Evolutionary conservation across 2,329 filamentous ascomycete species (phyloP).

Genomic region (Onygena corvina): DNA sequence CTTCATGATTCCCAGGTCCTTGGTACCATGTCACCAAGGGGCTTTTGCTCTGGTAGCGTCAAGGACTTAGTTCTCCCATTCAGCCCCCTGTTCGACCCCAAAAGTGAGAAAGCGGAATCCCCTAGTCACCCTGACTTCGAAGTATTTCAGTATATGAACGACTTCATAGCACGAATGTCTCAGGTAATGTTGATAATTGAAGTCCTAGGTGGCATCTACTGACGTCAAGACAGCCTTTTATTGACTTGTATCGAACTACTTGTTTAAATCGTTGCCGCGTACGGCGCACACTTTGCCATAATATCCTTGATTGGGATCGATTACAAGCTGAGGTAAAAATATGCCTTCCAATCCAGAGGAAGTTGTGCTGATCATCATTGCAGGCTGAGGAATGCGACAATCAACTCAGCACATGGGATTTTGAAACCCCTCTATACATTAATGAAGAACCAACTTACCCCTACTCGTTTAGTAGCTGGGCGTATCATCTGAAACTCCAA

Average conservation of each 20-base stretch:
- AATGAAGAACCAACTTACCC: slow-evolving; percentile 48
- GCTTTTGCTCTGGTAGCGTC: slow-evolving; percentile 74
- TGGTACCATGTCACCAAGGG: slow-evolving; percentile 55
- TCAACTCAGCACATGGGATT: slow-evolving; percentile 49
- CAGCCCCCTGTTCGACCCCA: slow-evolving; percentile 56
- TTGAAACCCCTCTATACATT: slow-evolving; percentile 49
- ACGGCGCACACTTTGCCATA: slow-evolving; percentile 77
- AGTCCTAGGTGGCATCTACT: slow-evolving; percentile 8
- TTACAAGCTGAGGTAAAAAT: slow-evolving; percentile 67
- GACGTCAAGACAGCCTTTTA: slow-evolving; percentile 50
- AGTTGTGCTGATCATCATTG: too few relatives aligned
- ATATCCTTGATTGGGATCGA: slow-evolving; percentile 69
- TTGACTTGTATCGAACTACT: slow-evolving; percentile 71
- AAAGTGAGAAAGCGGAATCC: slow-evolving; percentile 64
- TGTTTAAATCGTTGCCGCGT: slow-evolving; percentile 86
- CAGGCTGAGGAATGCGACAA: slow-evolving; percentile 60
- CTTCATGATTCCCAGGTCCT: slow-evolving; percentile 61
- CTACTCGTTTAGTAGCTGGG: slow-evolving; percentile 75
- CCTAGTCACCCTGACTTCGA: slow-evolving; percentile 61
- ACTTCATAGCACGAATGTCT: slow-evolving; percentile 45
- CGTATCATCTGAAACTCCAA: slow-evolving; percentile 77
- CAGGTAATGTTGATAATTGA: slow-evolving; percentile 26
- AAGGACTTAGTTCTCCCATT: slow-evolving; percentile 61
- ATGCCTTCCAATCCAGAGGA: not conserved
- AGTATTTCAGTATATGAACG: slow-evolving; percentile 62